Base-by-base conservation (phyloP, 768 basidiomycete species). In the Lactarius hatsudake region DNA sequence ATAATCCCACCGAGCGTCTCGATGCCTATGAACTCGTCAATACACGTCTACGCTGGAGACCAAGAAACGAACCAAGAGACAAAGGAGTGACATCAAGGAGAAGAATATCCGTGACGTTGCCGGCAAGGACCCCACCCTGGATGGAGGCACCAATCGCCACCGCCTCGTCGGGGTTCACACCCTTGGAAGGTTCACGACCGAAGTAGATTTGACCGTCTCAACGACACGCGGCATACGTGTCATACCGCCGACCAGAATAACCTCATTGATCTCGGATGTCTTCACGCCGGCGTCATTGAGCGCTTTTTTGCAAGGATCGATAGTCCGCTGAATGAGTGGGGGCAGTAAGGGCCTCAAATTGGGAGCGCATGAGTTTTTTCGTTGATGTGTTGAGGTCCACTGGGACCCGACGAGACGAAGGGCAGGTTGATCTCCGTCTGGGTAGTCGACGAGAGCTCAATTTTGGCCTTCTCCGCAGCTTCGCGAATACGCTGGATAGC, bases 1-100 rank as follows among this genome's bases (percentile, higher is more conserved):
- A 99, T 98, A 80, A 99, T 98, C 75, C 97, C 97, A 72, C 97
- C 96, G 69, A 98, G 93, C 13, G 96, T 98, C 81, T 97, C 95
- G 63, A 94, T 94, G 81, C 87, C 87, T 82, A 38, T n/a, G 18
- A 42, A 26, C n/a, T 17, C 48, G 15, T 58, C 28, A 65, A 42
- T 10, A 15, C 6, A 17, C 17, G 56, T 6, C 4, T 45, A 58
- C 0, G 54, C 32, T 53, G 28, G 12, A n/a, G 23, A 61, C 12
- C 18, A 63, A 60, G 28, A 42, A 62, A 81, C 80, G n/a, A 80
- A 87, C 93, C 93, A 71, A 99, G 91, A 1, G 96, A 99, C 0
- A 98, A 84, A 38, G 94, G 95, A n/a, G 94, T 96, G 51, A 96
- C 95, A 72, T 96, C 95, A 43, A 96, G 86, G 62, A 99, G 87